Conservation (phyloP, 805 yeast genomes). For the Metschnikowia rubicola region DNA sequence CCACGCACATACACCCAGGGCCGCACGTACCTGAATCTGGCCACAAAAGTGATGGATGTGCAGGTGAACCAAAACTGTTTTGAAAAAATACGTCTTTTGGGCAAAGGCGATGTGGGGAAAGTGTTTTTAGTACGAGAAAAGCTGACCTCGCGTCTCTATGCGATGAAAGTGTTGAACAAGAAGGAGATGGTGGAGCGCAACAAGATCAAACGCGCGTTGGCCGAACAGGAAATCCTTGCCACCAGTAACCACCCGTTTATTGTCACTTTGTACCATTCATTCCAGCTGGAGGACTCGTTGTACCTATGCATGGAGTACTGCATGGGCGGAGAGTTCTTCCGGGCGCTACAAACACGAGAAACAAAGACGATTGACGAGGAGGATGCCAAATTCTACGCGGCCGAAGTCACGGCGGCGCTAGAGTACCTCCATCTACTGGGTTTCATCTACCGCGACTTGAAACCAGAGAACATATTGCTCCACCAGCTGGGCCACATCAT, state of each 20-base stretch:
- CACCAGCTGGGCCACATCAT: conserved; percentile 98
- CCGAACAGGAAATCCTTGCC: conserved; percentile 95
- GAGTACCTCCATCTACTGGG: conserved; percentile 97
- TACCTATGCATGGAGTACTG: conserved; percentile 98
- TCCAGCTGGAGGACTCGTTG: conserved; percentile 87
- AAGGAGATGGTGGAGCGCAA: conserved; percentile 93
- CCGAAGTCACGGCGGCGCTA: conserved; percentile 95
- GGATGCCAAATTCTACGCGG: conserved; percentile 91
- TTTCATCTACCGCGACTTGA: conserved; percentile 90
- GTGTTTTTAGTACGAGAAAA: conserved; percentile 90
- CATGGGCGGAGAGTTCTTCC: conserved; percentile 98
- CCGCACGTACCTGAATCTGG: conserved; percentile 68
- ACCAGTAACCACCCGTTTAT: conserved; percentile 96
- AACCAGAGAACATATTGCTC: conserved; percentile 90
- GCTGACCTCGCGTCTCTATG: conserved; percentile 68
- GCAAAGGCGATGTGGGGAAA: conserved; percentile 97
- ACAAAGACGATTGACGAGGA: conserved; percentile 80
- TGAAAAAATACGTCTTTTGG: conserved; percentile 84
- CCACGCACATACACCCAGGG: conserved; percentile 42
- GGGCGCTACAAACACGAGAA: conserved; percentile 89
- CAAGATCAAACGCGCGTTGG: conserved; percentile 89
- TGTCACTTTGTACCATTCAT: conserved; percentile 90
- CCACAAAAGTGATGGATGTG: conserved; percentile 69
- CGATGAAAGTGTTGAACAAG: conserved; percentile 88
- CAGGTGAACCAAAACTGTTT: conserved; percentile 85